Percentiles rank a stretch among this genome's conserved stretches.
These are phyloP conservation scores for Pisolithus orientalis DNA, from an alignment of 768 basidiomycete genomes.

Conservation along the genomic window DNA sequence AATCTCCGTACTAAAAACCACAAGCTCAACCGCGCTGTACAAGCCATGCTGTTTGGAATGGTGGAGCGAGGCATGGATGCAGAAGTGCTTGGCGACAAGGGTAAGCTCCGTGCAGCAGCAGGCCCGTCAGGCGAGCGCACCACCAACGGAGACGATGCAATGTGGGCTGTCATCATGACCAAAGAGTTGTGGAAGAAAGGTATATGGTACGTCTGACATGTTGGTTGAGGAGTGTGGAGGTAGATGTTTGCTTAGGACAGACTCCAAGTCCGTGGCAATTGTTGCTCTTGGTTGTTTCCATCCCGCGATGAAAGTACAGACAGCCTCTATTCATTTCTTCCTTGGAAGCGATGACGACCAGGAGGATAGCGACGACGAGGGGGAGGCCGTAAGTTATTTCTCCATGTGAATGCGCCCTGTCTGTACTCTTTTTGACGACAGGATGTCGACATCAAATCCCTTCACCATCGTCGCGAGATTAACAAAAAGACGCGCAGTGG, in stretches of 20 bases:
- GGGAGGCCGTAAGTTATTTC: slow-evolving; percentile 32
- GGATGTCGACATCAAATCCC: slow-evolving; percentile 60
- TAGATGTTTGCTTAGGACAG: slow-evolving; percentile 48
- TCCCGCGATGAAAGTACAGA: slow-evolving; percentile 90
- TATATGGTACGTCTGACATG: slow-evolving; percentile 54
- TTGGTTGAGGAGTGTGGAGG: background rate
- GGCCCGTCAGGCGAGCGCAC: slow-evolving; percentile 34
- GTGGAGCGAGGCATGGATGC: slow-evolving; percentile 86
- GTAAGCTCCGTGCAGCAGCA: slow-evolving; percentile 48
- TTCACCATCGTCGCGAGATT: slow-evolving; percentile 84
- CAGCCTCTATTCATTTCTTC: slow-evolving; percentile 93
- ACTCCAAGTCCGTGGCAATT: slow-evolving; percentile 89
- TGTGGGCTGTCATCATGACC: slow-evolving; percentile 95
- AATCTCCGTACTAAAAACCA: slow-evolving; percentile 88
- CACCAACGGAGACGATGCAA: slow-evolving; percentile 72
- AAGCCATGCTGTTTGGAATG: slow-evolving; percentile 94
- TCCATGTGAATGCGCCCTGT: slow-evolving; percentile 6
- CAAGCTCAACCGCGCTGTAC: slow-evolving; percentile 92
- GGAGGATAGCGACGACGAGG: slow-evolving; percentile 69
- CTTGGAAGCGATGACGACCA: slow-evolving; percentile 79
- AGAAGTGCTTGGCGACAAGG: slow-evolving; percentile 80
- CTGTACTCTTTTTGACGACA: slow-evolving; percentile 19
- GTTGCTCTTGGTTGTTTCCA: slow-evolving; percentile 90
- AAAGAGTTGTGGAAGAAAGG: slow-evolving; percentile 93
- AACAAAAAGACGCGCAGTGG: slow-evolving; percentile 88